These are phyloP conservation scores for Pythium phragmiticola DNA, from an alignment of 352 stramenopile genomes.

Conservation along the genomic window DNA sequence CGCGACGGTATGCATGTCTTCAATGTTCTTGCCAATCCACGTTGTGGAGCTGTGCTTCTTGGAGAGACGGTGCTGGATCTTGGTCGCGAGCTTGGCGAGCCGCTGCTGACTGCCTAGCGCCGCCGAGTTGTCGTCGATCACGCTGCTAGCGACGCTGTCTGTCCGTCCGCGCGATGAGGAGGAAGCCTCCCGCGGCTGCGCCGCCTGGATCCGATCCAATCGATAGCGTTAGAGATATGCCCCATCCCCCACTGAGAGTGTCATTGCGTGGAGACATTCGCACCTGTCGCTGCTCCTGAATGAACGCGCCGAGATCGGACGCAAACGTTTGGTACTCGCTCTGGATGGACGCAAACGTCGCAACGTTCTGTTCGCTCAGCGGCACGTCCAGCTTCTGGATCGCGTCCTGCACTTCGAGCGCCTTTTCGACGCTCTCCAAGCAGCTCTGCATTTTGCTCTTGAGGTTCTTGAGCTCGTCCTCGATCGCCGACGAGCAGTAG, in stretches of 20 bases:
- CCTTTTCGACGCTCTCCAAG: constrained; percentile 53
- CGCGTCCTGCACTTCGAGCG: constrained; percentile 56
- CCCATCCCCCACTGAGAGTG: neutral
- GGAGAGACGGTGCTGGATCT: constrained; percentile 65
- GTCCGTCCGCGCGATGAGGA: constrained; percentile 16
- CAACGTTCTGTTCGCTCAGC: constrained; percentile 51
- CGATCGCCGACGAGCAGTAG: constrained; percentile 76
- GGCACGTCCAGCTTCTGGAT: constrained; percentile 64
- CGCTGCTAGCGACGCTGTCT: constrained; percentile 33
- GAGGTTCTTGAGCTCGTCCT: constrained; percentile 63
- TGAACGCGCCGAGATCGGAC: constrained; percentile 42
- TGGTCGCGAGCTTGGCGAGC: constrained; percentile 42
- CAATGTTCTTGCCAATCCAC: constrained; percentile 67
- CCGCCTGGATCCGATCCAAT: constrained; percentile 35
- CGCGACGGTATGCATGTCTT: constrained; percentile 44
- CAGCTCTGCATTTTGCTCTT: constrained; percentile 61
- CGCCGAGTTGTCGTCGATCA: constrained; percentile 4
- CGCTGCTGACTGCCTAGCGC: constrained; percentile 23
- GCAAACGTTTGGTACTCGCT: constrained; percentile 54
- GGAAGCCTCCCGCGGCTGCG: constrained; percentile 21
- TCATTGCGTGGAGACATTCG: neutral
- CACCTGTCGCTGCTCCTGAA: constrained; percentile 58
- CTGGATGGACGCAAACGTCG: constrained; percentile 51
- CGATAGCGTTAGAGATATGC: neutral
- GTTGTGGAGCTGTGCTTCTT: constrained; percentile 53